Conservation (phyloP, 345 rosid species). For the Lepidium africanum region DNA sequence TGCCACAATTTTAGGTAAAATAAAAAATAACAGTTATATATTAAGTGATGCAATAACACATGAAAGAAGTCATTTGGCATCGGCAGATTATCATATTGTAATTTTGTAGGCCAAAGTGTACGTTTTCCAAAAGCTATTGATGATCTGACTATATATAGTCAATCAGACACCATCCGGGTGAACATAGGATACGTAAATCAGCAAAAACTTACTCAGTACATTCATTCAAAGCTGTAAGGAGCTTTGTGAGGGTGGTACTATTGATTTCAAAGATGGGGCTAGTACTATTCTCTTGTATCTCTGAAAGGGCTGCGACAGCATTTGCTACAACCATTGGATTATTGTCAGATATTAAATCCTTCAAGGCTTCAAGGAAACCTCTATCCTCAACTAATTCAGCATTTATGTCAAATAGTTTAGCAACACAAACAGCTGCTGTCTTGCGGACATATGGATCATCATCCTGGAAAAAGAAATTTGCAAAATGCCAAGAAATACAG, state of each 20-base stretch:
- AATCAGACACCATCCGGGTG: neutral
- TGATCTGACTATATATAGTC: neutral
- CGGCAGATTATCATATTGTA: neutral
- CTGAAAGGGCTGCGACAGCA: slow-evolving; percentile 98
- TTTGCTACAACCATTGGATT: slow-evolving; percentile 99
- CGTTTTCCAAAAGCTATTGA: neutral
- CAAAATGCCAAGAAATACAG: neutral
- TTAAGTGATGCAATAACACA: neutral
- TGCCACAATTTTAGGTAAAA: neutral
- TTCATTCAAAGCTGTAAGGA: slow-evolving; percentile 95
- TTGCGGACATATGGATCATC: slow-evolving; percentile 98
- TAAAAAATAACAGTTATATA: neutral
- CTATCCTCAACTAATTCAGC: slow-evolving; percentile 95
- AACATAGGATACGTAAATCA: neutral
- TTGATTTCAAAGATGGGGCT: slow-evolving; percentile 83
- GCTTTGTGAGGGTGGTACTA: slow-evolving; percentile 75
- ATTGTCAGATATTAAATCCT: slow-evolving; percentile 95
- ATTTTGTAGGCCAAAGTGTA: neutral
- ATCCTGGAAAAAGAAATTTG: slow-evolving; percentile 45
- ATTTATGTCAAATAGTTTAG: slow-evolving; percentile 92
- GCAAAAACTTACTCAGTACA: slow-evolving; percentile 80
- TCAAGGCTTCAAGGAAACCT: slow-evolving; percentile 87
- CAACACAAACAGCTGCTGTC: slow-evolving; percentile 97
- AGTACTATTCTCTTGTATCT: slow-evolving; percentile 83
- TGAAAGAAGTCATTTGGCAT: neutral